Conservation (phyloP, 345 rosid genomes). For the Streptanthus diversifolius region DNA sequence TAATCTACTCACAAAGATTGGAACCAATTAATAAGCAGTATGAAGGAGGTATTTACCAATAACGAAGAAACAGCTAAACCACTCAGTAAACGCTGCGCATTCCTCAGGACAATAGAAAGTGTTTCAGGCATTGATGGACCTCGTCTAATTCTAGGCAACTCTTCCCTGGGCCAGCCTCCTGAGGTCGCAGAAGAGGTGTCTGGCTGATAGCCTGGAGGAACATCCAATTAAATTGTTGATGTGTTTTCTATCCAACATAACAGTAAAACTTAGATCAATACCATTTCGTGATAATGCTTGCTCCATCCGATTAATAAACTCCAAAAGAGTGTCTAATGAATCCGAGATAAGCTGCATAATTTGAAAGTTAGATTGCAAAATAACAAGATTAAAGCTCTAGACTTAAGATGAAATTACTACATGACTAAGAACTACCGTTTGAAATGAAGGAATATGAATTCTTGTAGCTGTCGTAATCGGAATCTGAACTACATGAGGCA, state of each 20-base stretch:
- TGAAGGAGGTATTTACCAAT: conserved; percentile 48
- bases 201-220: conserved; percentile 51
- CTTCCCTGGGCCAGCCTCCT: conserved; percentile 39
- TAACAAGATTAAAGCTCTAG: conserved; percentile 3
- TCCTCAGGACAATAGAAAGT: conserved; percentile 55
- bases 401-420: not conserved
- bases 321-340: conserved; percentile 67
- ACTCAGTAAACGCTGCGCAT: conserved; percentile 59
- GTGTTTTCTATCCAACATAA: not conserved
- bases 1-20: not conserved
- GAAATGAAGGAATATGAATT: conserved; percentile 64
- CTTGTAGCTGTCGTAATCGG: conserved; percentile 52
- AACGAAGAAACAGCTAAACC: conserved; percentile 53
- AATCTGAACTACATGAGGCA: conserved; percentile 62
- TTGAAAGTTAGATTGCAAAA: not conserved
- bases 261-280: conserved; percentile 28
- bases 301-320: conserved; percentile 75
- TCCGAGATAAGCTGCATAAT: conserved; percentile 79
- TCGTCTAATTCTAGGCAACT: conserved; percentile 46
- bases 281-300: conserved; percentile 64
- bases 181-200: conserved; percentile 40
- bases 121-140: conserved; percentile 70
- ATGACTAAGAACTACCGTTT: conserved; percentile 38
- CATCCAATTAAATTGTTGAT: conserved; percentile 20
- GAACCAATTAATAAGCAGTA: not conserved